A percentile compares a stretch with the other conserved stretches of the same genome.
phyloP scores from a whole-genome alignment of 768 basidiomycete species.

The Tremella fuciformis region DNA sequence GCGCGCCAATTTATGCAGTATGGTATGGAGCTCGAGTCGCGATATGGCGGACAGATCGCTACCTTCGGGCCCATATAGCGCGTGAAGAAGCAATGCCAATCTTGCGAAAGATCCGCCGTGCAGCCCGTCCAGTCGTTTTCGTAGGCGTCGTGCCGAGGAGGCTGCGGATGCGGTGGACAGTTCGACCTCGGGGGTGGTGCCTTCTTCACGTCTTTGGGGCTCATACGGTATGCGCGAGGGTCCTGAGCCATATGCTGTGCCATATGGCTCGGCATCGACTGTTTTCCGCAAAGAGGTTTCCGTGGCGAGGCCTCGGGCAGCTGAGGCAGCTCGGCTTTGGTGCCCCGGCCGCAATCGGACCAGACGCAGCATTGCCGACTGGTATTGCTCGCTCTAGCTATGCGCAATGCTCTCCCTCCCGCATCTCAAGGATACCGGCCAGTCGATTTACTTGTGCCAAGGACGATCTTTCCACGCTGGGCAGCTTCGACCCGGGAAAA shows the following conservation, averaged over 20 bases:
- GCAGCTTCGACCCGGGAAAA: background rate
- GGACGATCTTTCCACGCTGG: background rate
- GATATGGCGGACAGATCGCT: background rate
- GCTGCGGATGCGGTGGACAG: too few relatives aligned
- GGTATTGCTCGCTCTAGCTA: too few relatives aligned
- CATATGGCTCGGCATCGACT: constrained; percentile 9
- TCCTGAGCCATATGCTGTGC: constrained; percentile 16
- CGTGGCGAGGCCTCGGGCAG: too few relatives aligned
- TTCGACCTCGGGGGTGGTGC: too few relatives aligned
- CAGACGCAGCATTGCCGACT: too few relatives aligned
- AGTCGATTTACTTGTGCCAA: background rate
- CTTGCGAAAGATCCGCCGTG: background rate
- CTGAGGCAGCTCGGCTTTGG: too few relatives aligned
- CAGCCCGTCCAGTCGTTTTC: too few relatives aligned
- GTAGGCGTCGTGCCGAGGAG: too few relatives aligned
- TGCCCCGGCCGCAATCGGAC: too few relatives aligned
- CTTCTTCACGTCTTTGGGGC: background rate
- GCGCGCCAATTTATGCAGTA: background rate
- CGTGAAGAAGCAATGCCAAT: background rate
- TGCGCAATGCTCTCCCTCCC: too few relatives aligned
- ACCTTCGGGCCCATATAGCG: background rate
- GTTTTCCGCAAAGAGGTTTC: too few relatives aligned
- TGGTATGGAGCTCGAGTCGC: background rate
- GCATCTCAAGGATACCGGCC: too few relatives aligned
- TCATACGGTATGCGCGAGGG: constrained; percentile 15